Conservation (phyloP, 352 stramenopile genomes). For the Phytophthora meadii region DNA sequence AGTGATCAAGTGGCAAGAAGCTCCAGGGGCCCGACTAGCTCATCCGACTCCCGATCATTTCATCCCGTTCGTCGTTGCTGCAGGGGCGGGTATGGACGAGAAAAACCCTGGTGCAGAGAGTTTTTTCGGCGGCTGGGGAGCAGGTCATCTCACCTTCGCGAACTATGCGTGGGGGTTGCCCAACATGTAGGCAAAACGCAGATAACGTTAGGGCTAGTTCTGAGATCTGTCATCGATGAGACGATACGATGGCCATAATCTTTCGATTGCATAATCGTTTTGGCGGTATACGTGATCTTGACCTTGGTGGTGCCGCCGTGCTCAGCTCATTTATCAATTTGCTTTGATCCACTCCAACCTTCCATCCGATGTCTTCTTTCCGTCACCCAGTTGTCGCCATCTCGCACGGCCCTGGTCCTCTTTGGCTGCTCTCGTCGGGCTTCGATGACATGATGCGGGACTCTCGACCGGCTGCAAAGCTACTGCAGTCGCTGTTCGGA, state of each 20-base stretch:
- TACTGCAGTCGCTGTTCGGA: slow-evolving; percentile 32
- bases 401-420: slow-evolving; percentile 58
- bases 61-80: slow-evolving; percentile 46
- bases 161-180: slow-evolving; percentile 36
- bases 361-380: slow-evolving; percentile 17
- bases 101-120: slow-evolving; percentile 21
- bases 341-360: not conserved
- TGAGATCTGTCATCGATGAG: slow-evolving; percentile 5
- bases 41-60: slow-evolving; percentile 57
- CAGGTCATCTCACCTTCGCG: slow-evolving; percentile 42
- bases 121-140: slow-evolving; percentile 32
- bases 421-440: slow-evolving; percentile 50
- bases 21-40: slow-evolving; percentile 34
- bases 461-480: slow-evolving; percentile 5
- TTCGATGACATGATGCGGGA: slow-evolving; percentile 33
- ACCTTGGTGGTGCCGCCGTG: slow-evolving; percentile 8
- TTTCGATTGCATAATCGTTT: slow-evolving; percentile 22
- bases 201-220: too few relatives aligned
- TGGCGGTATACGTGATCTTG: slow-evolving; percentile 27
- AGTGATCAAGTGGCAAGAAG: slow-evolving; percentile 37
- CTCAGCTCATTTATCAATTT: slow-evolving; percentile 33
- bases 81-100: slow-evolving; percentile 51
- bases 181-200: slow-evolving; percentile 1
- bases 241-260: not conserved
- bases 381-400: slow-evolving; percentile 44